A percentile compares a stretch with the other conserved stretches of the same genome.
phyloP scores from a whole-genome alignment of 23 red algal genomes.

The Gracilariopsis chorda region DNA sequence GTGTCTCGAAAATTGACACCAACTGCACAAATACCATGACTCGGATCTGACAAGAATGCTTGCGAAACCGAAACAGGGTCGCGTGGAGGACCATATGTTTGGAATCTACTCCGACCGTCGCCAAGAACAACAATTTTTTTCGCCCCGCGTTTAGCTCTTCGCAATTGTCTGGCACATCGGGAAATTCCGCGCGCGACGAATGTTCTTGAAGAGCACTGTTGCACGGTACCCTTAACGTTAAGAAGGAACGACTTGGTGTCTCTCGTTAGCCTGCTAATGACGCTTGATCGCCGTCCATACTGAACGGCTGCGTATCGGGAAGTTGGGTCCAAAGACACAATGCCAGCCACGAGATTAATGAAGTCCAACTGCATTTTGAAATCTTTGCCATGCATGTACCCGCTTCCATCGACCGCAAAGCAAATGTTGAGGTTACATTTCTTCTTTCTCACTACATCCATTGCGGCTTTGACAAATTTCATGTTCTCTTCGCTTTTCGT shows the following conservation, averaged over 20 bases:
- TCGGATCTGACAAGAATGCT: background rate
- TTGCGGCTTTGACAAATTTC: background rate
- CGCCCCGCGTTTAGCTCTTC: background rate
- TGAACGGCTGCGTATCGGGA: background rate
- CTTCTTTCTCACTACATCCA: background rate
- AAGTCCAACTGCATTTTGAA: background rate
- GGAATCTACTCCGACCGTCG: background rate
- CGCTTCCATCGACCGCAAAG: background rate
- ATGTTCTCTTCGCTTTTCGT: background rate
- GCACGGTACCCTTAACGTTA: background rate
- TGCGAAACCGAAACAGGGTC: background rate
- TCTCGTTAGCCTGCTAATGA: background rate
- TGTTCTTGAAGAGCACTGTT: background rate
- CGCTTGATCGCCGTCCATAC: background rate
- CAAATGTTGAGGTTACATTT: background rate
- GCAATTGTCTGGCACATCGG: background rate
- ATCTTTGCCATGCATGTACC: background rate
- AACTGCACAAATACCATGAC: background rate
- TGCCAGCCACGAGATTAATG: background rate
- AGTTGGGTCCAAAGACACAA: background rate
- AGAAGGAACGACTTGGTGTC: background rate
- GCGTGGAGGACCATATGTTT: background rate
- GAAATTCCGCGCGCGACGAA: background rate
- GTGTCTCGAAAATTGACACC: background rate
- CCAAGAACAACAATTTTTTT: conserved; percentile 2